phyloP scores from a whole-genome alignment of 495 filamentous ascomycete genomes.

The Choiromyces venosus region DNA sequence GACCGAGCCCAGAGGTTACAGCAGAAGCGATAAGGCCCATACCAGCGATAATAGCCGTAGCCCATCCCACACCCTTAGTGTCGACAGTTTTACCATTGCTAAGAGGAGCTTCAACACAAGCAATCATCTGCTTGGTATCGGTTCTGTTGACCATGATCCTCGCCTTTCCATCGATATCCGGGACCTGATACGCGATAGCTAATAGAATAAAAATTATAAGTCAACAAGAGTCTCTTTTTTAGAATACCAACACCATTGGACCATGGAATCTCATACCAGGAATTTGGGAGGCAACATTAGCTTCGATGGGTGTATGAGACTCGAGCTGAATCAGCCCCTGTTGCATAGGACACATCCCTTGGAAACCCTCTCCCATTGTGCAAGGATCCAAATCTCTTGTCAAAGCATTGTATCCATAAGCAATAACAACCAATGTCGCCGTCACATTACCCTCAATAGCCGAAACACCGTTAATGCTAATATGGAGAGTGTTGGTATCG shows the following conservation, averaged over 20 bases:
- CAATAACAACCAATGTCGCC: slow-evolving; percentile 68
- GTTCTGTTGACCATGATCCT: slow-evolving; percentile 68
- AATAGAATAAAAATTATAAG: slow-evolving; percentile 11
- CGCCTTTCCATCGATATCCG: slow-evolving; percentile 87
- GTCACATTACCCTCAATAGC: slow-evolving; percentile 78
- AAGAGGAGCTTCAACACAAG: slow-evolving; percentile 81
- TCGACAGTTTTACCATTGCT: slow-evolving; percentile 94
- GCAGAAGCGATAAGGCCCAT: slow-evolving; percentile 77
- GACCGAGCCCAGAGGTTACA: slow-evolving; percentile 72
- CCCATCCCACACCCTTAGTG: slow-evolving; percentile 82
- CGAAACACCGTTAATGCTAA: slow-evolving; percentile 78
- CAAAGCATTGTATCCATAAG: slow-evolving; percentile 72
- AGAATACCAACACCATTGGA: neutral
- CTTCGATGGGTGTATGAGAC: slow-evolving; percentile 59
- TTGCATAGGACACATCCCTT: slow-evolving; percentile 89
- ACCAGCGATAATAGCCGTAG: slow-evolving; percentile 77
- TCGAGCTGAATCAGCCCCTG: slow-evolving; percentile 72
- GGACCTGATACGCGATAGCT: slow-evolving; percentile 78
- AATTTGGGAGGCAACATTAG: slow-evolving; percentile 57
- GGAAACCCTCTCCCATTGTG: slow-evolving; percentile 49
- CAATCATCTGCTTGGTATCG: slow-evolving; percentile 58
- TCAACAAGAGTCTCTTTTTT: neutral
- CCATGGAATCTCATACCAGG: slow-evolving; percentile 52
- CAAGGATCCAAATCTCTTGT: slow-evolving; percentile 69
- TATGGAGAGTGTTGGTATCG: slow-evolving; percentile 61